These are phyloP conservation scores for Eutrema heterophyllum DNA, from an alignment of 345 rosid species.

Conservation along the genomic window DNA sequence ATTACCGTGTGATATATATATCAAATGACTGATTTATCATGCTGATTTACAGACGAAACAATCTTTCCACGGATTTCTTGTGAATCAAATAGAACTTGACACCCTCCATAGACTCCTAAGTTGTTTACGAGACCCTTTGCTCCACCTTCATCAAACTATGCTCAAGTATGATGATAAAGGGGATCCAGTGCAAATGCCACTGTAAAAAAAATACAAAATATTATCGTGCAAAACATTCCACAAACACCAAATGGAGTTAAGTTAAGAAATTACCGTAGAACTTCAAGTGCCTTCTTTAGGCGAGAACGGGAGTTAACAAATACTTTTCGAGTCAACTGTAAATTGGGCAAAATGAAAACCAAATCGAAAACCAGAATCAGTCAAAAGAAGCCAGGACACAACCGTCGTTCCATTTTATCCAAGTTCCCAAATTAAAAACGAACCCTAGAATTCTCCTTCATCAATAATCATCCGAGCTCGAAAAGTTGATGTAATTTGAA, in stretches of 20 bases:
- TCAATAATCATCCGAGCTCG: too few relatives aligned
- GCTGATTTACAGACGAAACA: slow-evolving; percentile 40
- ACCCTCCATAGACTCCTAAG: slow-evolving; percentile 83
- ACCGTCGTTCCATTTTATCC: too few relatives aligned
- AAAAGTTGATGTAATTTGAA: too few relatives aligned
- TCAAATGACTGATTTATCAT: slow-evolving; percentile 39
- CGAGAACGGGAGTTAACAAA: too few relatives aligned
- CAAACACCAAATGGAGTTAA: neutral
- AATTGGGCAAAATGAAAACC: too few relatives aligned
- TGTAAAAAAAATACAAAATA: slow-evolving; percentile 34
- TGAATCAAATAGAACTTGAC: slow-evolving; percentile 92
- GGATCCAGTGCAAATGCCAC: slow-evolving; percentile 97
- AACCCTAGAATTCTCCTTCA: too few relatives aligned
- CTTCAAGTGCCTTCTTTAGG: too few relatives aligned
- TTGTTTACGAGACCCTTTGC: slow-evolving; percentile 91
- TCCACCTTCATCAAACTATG: slow-evolving; percentile 98
- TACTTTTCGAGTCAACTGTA: too few relatives aligned
- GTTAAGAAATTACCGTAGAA: slow-evolving; percentile 61
- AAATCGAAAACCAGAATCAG: too few relatives aligned
- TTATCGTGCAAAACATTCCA: slow-evolving; percentile 17
- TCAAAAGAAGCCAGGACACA: too few relatives aligned
- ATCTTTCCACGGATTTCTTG: slow-evolving; percentile 79
- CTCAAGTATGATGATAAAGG: slow-evolving; percentile 92
- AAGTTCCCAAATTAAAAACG: too few relatives aligned
- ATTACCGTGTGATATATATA: slow-evolving; percentile 28